Evolutionary conservation across 768 basidiomycete genomes (phyloP).

Genomic region (Pisolithus sp.): DNA sequence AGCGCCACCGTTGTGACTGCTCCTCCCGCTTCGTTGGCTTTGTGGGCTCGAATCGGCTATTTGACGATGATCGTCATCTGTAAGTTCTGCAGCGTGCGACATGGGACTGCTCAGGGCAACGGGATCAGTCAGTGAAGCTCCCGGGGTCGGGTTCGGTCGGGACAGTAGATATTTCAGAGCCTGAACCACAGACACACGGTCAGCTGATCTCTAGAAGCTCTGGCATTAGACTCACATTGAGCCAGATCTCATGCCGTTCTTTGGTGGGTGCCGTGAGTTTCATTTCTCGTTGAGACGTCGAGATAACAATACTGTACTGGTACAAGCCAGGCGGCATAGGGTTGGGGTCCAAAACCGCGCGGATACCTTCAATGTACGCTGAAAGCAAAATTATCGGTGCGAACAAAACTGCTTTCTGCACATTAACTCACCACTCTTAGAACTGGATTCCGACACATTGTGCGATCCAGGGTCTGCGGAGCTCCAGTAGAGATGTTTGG

Average conservation of each 20-base stretch:
- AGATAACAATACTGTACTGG: constrained; percentile 88
- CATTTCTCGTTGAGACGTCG: constrained; percentile 93
- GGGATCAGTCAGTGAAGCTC: constrained; percentile 9
- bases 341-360: constrained; percentile 89
- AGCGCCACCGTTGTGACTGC: constrained; percentile 49
- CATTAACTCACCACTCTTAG: constrained; percentile 83
- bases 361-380: constrained; percentile 93
- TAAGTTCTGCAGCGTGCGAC: constrained; percentile 36
- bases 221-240: constrained; percentile 53
- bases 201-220: constrained; percentile 5
- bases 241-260: constrained; percentile 96
- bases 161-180: constrained; percentile 87
- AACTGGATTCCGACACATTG: constrained; percentile 84
- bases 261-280: constrained; percentile 96
- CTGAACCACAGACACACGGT: constrained; percentile 33
- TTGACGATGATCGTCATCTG: constrained; percentile 48
- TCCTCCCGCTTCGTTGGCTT: constrained; percentile 68
- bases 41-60: constrained; percentile 53
- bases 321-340: constrained; percentile 92
- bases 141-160: constrained; percentile 40
- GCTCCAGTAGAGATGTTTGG: constrained; percentile 96
- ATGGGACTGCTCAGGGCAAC: constrained; percentile 43
- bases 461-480: constrained; percentile 88
- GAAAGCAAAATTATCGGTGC: constrained; percentile 3
- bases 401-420: constrained; percentile 7